phyloP scores from a whole-genome alignment of 805 yeast species.

The Myxozyma vanderwaltii region DNA sequence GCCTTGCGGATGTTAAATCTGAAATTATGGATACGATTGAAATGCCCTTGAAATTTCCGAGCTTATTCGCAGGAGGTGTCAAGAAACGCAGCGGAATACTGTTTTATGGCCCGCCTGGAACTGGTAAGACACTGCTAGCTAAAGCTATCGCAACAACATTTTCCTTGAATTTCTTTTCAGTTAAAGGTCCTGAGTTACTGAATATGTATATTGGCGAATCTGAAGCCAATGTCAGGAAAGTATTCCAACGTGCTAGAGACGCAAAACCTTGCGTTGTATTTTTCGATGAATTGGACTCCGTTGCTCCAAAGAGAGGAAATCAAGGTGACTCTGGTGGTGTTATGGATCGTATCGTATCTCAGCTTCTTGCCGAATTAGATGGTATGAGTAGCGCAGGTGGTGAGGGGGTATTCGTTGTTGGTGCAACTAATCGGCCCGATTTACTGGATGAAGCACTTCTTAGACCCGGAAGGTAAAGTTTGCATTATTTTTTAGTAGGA shows the following conservation, averaged over 20 bases:
- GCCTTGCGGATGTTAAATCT: slow-evolving; percentile 83
- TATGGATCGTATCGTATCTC: slow-evolving; percentile 98
- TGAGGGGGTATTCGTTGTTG: slow-evolving; percentile 94
- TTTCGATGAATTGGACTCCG: slow-evolving; percentile 96
- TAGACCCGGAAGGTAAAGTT: slow-evolving; percentile 47
- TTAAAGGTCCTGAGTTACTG: slow-evolving; percentile 93
- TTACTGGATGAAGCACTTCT: slow-evolving; percentile 88
- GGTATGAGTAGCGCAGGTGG: slow-evolving; percentile 84
- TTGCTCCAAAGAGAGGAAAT: slow-evolving; percentile 97
- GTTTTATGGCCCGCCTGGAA: slow-evolving; percentile 98
- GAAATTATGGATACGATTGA: slow-evolving; percentile 95
- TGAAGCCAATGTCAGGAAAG: slow-evolving; percentile 93
- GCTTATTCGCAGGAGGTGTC: slow-evolving; percentile 80
- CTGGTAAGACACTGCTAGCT: slow-evolving; percentile 93
- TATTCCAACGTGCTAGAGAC: slow-evolving; percentile 91
- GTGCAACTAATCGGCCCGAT: slow-evolving; percentile 98
- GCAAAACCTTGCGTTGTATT: slow-evolving; percentile 97
- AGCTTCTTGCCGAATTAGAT: slow-evolving; percentile 88
- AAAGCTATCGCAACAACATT: slow-evolving; percentile 97
- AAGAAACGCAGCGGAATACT: slow-evolving; percentile 94
- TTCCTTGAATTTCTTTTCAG: slow-evolving; percentile 90
- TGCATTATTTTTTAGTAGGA: not conserved
- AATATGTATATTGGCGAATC: slow-evolving; percentile 99
- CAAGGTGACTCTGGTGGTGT: slow-evolving; percentile 99
- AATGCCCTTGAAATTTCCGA: slow-evolving; percentile 92